Base-by-base conservation (phyloP, 495 filamentous ascomycete genomes). In the Umbilicaria muhlenbergii region DNA sequence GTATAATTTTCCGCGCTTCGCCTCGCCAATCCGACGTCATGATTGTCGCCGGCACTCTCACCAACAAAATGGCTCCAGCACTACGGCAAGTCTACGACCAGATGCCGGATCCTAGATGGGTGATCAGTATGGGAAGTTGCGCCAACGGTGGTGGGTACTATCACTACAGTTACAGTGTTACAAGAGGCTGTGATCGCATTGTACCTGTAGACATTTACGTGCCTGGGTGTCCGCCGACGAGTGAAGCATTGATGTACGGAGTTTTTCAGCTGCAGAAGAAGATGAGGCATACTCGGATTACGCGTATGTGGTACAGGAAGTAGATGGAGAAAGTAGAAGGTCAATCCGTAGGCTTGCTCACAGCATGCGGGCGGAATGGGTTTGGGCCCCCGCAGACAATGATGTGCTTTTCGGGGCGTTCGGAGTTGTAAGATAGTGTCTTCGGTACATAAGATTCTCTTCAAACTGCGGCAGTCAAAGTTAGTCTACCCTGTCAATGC, bases 91-190 rank as follows among this genome's bases (percentile, higher is more conserved):
- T 89, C 18, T 94, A 93, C 62, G 86, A 93, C 58, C 86, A 94
- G 70, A 94, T 94, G 86, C 86, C 86, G 7, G 86, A 94, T 11
- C 86, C 86, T 11, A 69, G 80, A 52, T 94, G 87, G 87, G 87
- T 94, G 34, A 77, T 94, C 57, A 80, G 74, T 46, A 94, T 94
- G 86, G 86, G 86, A 8, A 80, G 73, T 48, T 94, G 86, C 60
- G 87, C 86, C 48, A 94, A 94, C 59, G 87, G 86, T 32, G 86
- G 86, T 43, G 86, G 86, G 36, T 94, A 94, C 63, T 94, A 94
- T 54, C 87, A 94, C 60, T 92, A 94, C 62, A 85, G 78, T 58
- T 94, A 94, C 67, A 80, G 72, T 52, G 86, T 94, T 34, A 80
- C 82, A 32, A 73, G 86, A 45, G 86, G 86, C 6, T 91, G 87